Conservation (phyloP, 441 rosid species). For the Geranium incanum region DNA sequence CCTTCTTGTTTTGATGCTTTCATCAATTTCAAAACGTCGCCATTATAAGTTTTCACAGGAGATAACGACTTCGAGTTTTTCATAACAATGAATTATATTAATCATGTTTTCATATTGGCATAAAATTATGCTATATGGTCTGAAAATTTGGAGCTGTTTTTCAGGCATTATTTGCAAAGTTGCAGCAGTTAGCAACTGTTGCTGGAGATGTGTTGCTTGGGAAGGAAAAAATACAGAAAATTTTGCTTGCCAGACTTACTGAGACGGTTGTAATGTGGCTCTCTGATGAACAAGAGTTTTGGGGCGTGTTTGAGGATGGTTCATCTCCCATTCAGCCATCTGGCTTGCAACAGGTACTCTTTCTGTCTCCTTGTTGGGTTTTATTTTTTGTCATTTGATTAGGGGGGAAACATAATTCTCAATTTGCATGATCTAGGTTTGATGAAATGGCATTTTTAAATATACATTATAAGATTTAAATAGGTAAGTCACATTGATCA, state of each 20-base stretch:
- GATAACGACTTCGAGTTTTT: neutral
- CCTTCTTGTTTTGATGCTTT: neutral
- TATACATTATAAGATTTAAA: too few relatives aligned
- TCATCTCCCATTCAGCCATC: conserved; percentile 59
- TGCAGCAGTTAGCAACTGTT: conserved; percentile 86
- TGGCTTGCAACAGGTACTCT: conserved; percentile 82
- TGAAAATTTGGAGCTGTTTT: conserved; percentile 18
- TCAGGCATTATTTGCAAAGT: conserved; percentile 88
- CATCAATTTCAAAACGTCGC: neutral
- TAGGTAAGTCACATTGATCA: too few relatives aligned
- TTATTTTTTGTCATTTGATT: neutral
- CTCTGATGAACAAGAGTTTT: conserved; percentile 85
- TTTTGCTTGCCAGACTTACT: conserved; percentile 83
- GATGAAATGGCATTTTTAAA: neutral
- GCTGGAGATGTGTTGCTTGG: conserved; percentile 91
- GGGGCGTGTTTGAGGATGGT: conserved; percentile 83
- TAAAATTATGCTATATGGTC: neutral
- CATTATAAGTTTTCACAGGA: too few relatives aligned
- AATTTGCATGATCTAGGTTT: neutral
- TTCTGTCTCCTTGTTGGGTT: neutral
- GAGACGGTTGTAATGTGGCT: conserved; percentile 95
- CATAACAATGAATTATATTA: neutral
- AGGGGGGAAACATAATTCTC: neutral
- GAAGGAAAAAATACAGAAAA: conserved; percentile 84
- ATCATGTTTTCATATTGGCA: neutral